phyloP scores from a whole-genome alignment of 1,284 basidiomycete genomes.

The Austropuccinia psidii region DNA sequence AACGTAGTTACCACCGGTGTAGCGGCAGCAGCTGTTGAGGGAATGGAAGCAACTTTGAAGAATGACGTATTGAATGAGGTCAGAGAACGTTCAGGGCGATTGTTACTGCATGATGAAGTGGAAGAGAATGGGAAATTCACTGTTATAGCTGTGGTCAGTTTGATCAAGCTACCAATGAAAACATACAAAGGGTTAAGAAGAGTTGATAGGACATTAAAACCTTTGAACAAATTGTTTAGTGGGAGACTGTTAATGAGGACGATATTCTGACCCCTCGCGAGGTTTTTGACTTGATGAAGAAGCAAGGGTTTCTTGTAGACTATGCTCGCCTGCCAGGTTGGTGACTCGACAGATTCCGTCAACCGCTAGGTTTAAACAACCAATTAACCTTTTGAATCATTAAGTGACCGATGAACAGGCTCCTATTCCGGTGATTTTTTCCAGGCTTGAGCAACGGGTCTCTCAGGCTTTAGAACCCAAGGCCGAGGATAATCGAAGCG shows the following conservation, averaged over 20 bases:
- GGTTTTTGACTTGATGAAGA: slow-evolving; percentile 56
- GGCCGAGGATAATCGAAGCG: slow-evolving; percentile 45
- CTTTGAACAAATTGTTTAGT: slow-evolving; percentile 49
- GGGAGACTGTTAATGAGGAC: slow-evolving; percentile 72
- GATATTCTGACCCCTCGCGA: slow-evolving; percentile 93
- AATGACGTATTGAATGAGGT: slow-evolving; percentile 79
- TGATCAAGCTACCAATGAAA: neutral
- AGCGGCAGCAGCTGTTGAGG: slow-evolving; percentile 81
- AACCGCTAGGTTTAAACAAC: neutral
- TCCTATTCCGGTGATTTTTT: slow-evolving; percentile 75
- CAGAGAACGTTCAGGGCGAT: slow-evolving; percentile 62
- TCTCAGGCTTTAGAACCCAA: slow-evolving; percentile 58
- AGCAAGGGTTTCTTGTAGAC: slow-evolving; percentile 30
- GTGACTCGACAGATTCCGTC: neutral
- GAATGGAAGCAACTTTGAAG: slow-evolving; percentile 86
- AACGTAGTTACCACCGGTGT: slow-evolving; percentile 88
- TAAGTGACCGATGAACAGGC: slow-evolving; percentile 88
- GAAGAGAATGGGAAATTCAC: slow-evolving; percentile 82
- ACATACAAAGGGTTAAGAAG: too few relatives aligned
- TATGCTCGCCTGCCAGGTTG: slow-evolving; percentile 34
- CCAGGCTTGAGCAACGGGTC: slow-evolving; percentile 67
- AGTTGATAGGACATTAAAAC: slow-evolving; percentile 41
- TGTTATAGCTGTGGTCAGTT: slow-evolving; percentile 43
- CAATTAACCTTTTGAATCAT: neutral
- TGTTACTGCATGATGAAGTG: slow-evolving; percentile 85